Evolutionary conservation across 495 filamentous ascomycete species (phyloP), one percentile per base, ranked within the genome.

Genomic region (Collariella sp.): DNA sequence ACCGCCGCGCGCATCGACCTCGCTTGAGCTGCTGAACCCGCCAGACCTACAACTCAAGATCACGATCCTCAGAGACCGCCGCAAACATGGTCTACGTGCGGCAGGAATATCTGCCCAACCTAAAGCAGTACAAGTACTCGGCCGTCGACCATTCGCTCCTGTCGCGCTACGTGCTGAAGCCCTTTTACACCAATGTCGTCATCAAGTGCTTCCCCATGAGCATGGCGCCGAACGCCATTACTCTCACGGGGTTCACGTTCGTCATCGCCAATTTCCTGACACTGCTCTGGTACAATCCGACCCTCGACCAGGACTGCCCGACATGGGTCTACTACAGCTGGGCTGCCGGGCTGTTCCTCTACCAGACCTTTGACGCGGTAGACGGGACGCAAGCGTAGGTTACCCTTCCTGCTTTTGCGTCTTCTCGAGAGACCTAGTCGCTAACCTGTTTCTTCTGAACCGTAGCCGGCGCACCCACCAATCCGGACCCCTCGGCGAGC

Each of bases 351-450:
- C 70, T 98, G 59, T 96, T 96, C 67, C 70, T 98, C 33, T 98
- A 98, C 65, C 93, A 98, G 77, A 98, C 93, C 1, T 96, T 97
- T 69, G 93, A 98, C 72, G 93, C 91, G 5, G 88, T 96, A 47
- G 93, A 98, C 73, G 93, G 93, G 40, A 81, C 88, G 34, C 93
- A 98, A 67, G 93, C 93, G 79, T 87, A 80, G 47, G 85, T 76
- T 50, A 42, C 35, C 45, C 38, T 12, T 4, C 15, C 13, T 35
- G 3, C 31, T n/a, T n/a, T n/a, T 52, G 31, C 35, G 34, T 18
- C 16, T 16, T 19, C 10, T 20, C 9, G 16, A 31, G 26, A 31
- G n/a, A n/a, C n/a, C n/a, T n/a, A n/a, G n/a, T 39, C 24, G 48
- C 49, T 49, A 43, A 50, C 48, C 29, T 41, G 11, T 20, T 9